These are phyloP conservation scores for Sugiyamaella pinicola DNA, from an alignment of 1,139 yeast genomes.

Conservation along the genomic window DNA sequence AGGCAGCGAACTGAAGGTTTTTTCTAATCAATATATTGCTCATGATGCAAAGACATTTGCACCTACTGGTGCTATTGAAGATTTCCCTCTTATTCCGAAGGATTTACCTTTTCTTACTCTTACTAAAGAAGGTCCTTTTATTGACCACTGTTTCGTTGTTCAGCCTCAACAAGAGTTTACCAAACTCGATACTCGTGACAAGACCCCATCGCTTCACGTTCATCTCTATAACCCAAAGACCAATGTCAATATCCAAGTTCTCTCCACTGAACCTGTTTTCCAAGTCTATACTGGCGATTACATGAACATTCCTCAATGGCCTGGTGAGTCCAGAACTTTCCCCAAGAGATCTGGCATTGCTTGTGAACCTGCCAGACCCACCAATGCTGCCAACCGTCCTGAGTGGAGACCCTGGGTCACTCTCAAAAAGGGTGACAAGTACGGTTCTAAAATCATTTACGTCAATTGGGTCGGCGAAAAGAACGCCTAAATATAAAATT, in stretches of 20 bases:
- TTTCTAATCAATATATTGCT: conserved; percentile 42
- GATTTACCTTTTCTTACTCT: conserved; percentile 36
- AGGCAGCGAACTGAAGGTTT: conserved; percentile 40
- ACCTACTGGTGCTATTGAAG: conserved; percentile 55
- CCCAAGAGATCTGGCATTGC: conserved; percentile 60
- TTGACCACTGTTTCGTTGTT: conserved; percentile 58
- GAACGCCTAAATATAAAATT: conserved; percentile 6
- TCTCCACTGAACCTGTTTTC: conserved; percentile 67
- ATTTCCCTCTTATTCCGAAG: conserved; percentile 38
- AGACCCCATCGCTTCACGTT: conserved; percentile 45
- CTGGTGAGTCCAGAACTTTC: conserved; percentile 42
- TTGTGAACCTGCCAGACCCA: conserved; percentile 63
- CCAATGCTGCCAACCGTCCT: conserved; percentile 55
- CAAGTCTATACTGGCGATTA: conserved; percentile 68
- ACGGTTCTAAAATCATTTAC: conserved; percentile 56
- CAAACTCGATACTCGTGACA: conserved; percentile 48
- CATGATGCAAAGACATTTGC: conserved; percentile 46
- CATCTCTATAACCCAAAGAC: conserved; percentile 55
- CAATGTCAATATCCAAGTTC: conserved; percentile 48
- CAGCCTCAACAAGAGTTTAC: conserved; percentile 41
- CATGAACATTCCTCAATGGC: conserved; percentile 43
- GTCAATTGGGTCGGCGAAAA: conserved; percentile 31
- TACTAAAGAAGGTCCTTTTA: conserved; percentile 43
- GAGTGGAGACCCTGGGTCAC: conserved; percentile 57
- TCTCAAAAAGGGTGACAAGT: conserved; percentile 55